These are phyloP conservation scores for Phytopythium mirpurense DNA, from an alignment of 352 stramenopile species.

Conservation along the genomic window DNA sequence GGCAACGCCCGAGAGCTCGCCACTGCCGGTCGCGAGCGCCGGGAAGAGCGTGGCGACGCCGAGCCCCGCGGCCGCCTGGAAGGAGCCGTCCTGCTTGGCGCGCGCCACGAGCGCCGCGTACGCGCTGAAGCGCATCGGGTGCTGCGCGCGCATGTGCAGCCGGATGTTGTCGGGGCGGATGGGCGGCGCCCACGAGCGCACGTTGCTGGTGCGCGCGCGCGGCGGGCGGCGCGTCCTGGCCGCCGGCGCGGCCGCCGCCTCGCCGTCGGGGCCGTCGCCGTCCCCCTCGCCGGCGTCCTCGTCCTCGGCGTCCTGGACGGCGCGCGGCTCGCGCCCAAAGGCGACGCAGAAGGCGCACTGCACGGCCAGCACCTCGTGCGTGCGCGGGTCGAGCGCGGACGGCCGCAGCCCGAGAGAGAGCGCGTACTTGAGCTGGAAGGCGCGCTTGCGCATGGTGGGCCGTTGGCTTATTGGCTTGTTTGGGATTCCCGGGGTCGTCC, in stretches of 20 bases:
- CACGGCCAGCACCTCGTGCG: conserved; percentile 23
- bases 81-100: conserved; percentile 14
- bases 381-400: conserved; percentile 16
- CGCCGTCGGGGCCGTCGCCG: background rate
- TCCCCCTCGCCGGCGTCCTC: background rate
- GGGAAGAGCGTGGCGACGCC: conserved; percentile 4
- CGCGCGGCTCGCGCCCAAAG: conserved; percentile 28
- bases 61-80: conserved; percentile 4
- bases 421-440: conserved; percentile 29
- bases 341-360: conserved; percentile 32
- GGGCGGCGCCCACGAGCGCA: conserved; percentile 28
- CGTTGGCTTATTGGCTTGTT: too few relatives aligned
- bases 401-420: conserved; percentile 25
- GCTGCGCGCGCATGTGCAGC: conserved; percentile 31
- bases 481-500: too few relatives aligned
- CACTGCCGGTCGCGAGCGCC: background rate
- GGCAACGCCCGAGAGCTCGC: background rate
- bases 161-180: conserved; percentile 41
- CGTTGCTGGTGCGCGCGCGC: conserved; percentile 25
- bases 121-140: conserved; percentile 21
- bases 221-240: background rate
- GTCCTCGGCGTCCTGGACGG: conserved; percentile 6
- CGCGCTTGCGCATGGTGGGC: conserved; percentile 11
- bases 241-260: conserved; percentile 9
- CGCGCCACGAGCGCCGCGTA: conserved; percentile 24